These are phyloP conservation scores for Linnemannia schmuckeri DNA, from an alignment of 192 early-diverging fungal species.

Conservation along the genomic window DNA sequence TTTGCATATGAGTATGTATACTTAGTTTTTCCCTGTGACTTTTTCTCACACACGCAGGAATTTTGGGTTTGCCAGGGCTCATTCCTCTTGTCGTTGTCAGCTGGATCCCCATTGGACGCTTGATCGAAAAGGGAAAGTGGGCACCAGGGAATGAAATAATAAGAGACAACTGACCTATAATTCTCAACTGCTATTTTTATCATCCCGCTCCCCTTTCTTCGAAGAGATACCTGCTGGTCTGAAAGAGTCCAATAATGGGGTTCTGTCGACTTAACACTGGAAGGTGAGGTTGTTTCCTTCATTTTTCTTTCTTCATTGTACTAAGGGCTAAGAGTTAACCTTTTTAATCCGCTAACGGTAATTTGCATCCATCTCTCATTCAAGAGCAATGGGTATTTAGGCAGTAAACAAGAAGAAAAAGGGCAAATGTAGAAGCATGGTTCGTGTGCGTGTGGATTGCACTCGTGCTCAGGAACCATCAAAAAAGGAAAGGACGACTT, in stretches of 20 bases:
- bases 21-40: not conserved
- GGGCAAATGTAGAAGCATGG: not conserved
- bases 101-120: not conserved
- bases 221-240: not conserved
- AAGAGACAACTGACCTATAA: not conserved
- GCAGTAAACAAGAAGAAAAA: not conserved
- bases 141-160: not conserved
- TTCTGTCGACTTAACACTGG: not conserved
- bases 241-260: not conserved
- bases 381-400: not conserved
- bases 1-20: not conserved
- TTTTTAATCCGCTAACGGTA: not conserved
- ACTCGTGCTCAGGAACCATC: not conserved
- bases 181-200: slow-evolving; percentile 1
- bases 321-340: not conserved
- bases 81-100: not conserved
- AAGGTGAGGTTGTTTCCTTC: not conserved
- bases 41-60: not conserved
- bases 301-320: not conserved
- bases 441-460: not conserved
- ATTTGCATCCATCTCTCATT: too few relatives aligned
- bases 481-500: not conserved
- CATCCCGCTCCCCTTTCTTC: not conserved
- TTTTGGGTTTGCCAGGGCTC: not conserved
- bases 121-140: not conserved